phyloP scores from a whole-genome alignment of 2,329 filamentous ascomycete species.

The Aspergillus pseudoglaucus region DNA sequence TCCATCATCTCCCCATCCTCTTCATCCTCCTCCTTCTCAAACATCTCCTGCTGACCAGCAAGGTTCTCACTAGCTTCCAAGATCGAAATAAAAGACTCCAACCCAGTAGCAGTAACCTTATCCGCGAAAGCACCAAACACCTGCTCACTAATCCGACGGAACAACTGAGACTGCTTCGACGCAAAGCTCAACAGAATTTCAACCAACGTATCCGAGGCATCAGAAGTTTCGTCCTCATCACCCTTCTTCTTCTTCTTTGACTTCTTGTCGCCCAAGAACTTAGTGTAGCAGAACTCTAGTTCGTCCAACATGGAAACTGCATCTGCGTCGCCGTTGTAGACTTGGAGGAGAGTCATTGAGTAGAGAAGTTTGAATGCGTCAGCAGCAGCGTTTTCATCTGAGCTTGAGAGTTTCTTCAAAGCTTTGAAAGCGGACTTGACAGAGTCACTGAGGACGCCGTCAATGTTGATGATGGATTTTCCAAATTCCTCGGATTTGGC shows the following conservation, averaged over 20 bases:
- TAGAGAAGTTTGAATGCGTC: slow-evolving; percentile 74
- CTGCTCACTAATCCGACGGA: slow-evolving; percentile 79
- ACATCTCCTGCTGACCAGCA: slow-evolving; percentile 78
- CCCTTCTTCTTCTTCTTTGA: slow-evolving; percentile 38
- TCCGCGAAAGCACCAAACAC: slow-evolving; percentile 78
- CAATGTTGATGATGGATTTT: slow-evolving; percentile 44
- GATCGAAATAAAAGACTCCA: slow-evolving; percentile 59
- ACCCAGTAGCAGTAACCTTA: slow-evolving; percentile 64
- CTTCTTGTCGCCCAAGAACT: slow-evolving; percentile 49
- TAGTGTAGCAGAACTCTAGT: slow-evolving; percentile 67
- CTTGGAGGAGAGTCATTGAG: slow-evolving; percentile 74
- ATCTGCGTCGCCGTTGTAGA: slow-evolving; percentile 85
- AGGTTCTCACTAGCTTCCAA: slow-evolving; percentile 72
- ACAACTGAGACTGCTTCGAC: slow-evolving; percentile 74
- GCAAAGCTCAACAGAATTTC: slow-evolving; percentile 89
- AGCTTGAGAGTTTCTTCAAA: slow-evolving; percentile 33
- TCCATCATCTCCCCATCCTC: slow-evolving; percentile 51
- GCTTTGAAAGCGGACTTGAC: slow-evolving; percentile 39
- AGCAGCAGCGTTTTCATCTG: slow-evolving; percentile 35
- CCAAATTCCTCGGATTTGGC: slow-evolving; percentile 29
- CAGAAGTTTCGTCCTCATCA: slow-evolving; percentile 40
- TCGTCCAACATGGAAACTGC: slow-evolving; percentile 77
- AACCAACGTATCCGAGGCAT: slow-evolving; percentile 64
- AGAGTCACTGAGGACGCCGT: slow-evolving; percentile 38
- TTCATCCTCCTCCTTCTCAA: slow-evolving; percentile 61